Conservation (phyloP, 2,329 filamentous ascomycete genomes). For the Ceratocystis cubensis region DNA sequence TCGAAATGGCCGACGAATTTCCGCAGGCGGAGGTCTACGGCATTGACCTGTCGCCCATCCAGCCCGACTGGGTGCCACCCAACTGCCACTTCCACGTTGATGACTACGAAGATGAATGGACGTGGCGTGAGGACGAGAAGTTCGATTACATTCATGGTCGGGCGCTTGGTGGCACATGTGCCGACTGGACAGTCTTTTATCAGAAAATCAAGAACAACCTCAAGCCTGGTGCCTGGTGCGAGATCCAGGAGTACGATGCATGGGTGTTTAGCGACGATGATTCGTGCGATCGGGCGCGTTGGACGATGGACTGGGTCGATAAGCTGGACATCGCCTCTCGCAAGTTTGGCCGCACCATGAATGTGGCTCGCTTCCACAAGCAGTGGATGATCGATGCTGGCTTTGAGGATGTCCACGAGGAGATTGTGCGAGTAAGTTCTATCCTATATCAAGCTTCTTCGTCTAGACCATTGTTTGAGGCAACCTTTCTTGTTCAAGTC, state of each 20-base stretch:
- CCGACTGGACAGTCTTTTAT: slow-evolving; percentile 28
- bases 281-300: slow-evolving; percentile 29
- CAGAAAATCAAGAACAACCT: slow-evolving; percentile 25
- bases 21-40: slow-evolving; percentile 32
- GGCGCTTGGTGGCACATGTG: slow-evolving; percentile 25
- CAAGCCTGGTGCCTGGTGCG: slow-evolving; percentile 30
- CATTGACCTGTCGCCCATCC: slow-evolving; percentile 46
- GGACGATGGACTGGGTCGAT: slow-evolving; percentile 32
- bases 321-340: slow-evolving; percentile 30
- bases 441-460: not conserved
- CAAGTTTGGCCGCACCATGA: slow-evolving; percentile 31
- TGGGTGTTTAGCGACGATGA: slow-evolving; percentile 32
- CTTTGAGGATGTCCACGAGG: slow-evolving; percentile 29
- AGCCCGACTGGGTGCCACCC: slow-evolving; percentile 44
- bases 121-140: slow-evolving; percentile 30
- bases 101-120: slow-evolving; percentile 44
- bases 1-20: slow-evolving; percentile 37
- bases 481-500: not conserved
- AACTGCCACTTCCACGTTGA: slow-evolving; percentile 56
- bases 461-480: too few species aligned
- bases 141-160: slow-evolving; percentile 28
- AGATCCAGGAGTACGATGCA: slow-evolving; percentile 32
- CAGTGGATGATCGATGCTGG: slow-evolving; percentile 32
- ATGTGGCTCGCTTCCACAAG: slow-evolving; percentile 29
- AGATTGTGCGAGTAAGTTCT: slow-evolving; percentile 26